These are phyloP conservation scores for Taiozyma sp. DNA, from an alignment of 1,139 yeast species.

Conservation along the genomic window DNA sequence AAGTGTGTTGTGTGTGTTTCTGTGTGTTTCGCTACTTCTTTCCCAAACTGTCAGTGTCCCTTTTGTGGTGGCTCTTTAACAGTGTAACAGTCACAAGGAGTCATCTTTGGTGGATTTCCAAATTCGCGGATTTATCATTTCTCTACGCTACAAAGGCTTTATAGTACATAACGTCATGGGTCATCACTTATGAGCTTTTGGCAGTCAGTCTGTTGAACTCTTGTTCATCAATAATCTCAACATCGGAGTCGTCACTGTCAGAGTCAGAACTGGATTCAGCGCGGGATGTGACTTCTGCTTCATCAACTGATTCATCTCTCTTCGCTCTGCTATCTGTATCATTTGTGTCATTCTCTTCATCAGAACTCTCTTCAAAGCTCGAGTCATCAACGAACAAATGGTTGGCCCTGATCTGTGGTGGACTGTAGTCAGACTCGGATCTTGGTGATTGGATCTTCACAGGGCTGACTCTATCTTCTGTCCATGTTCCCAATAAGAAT, in stretches of 20 bases:
- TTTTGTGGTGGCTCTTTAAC: no score
- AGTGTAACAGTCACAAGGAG: no score
- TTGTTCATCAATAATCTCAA: conserved; percentile 3
- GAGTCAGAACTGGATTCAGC: not conserved
- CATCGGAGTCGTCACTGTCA: conserved; percentile 1
- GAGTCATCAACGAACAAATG: not conserved
- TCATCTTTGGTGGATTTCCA: no score
- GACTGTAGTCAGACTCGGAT: not conserved
- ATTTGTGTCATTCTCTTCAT: not conserved
- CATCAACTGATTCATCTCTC: not conserved
- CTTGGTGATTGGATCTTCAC: not conserved
- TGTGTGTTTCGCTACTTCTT: no score
- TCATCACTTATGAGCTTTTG: not conserved
- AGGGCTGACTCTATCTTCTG: not conserved
- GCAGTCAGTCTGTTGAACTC: not conserved
- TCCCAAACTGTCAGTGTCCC: no score
- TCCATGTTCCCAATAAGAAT: not conserved
- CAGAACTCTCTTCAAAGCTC: conserved; percentile 14
- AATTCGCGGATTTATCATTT: no score
- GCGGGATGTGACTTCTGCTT: not conserved
- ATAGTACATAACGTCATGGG: not conserved
- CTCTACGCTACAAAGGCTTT: not conserved
- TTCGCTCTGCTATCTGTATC: not conserved
- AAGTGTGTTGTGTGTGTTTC: no score
- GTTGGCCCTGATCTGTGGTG: not conserved